These are phyloP conservation scores for Zizania palustris DNA, from an alignment of 202 grass and related monocot species.

Conservation along the genomic window DNA sequence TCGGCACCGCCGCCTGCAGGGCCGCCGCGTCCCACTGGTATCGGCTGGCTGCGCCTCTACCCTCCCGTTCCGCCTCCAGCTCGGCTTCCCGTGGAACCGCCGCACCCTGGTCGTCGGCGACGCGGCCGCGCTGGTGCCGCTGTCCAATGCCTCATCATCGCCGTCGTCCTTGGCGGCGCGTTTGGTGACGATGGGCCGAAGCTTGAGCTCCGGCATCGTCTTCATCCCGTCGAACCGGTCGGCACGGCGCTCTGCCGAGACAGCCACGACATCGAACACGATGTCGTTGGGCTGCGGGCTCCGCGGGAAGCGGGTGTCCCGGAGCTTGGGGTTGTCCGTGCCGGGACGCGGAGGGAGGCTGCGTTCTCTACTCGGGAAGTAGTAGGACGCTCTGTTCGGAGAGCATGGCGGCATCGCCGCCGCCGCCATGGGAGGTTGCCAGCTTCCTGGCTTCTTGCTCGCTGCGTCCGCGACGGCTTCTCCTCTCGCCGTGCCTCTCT, in stretches of 20 bases:
- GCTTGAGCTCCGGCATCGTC: constrained; percentile 46
- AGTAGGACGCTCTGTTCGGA: constrained; percentile 78
- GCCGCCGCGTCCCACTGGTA: background rate
- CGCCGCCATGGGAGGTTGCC: background rate
- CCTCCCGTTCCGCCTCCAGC: too few relatives aligned
- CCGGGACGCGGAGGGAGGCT: background rate
- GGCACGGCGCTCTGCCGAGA: background rate
- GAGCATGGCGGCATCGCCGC: constrained; percentile 16
- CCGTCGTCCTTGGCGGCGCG: background rate
- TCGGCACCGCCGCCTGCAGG: constrained; percentile 48
- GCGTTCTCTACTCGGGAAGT: constrained; percentile 60
- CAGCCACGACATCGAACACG: constrained; percentile 53
- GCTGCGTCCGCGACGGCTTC: background rate
- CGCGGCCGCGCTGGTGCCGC: constrained; percentile 27
- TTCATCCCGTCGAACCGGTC: constrained; percentile 11
- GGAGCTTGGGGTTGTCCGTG: constrained; percentile 31
- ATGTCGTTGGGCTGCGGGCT: constrained; percentile 41
- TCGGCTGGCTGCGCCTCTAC: background rate
- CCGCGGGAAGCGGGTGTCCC: constrained; percentile 39
- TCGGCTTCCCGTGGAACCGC: constrained; percentile 20
- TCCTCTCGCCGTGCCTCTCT: background rate
- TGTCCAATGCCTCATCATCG: background rate
- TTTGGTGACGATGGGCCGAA: constrained; percentile 55
- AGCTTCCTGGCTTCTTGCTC: background rate
- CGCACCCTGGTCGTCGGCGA: constrained; percentile 39